Evolutionary conservation across 2,329 filamentous ascomycete genomes (phyloP).

Genomic region (Fusarium devonianum): DNA sequence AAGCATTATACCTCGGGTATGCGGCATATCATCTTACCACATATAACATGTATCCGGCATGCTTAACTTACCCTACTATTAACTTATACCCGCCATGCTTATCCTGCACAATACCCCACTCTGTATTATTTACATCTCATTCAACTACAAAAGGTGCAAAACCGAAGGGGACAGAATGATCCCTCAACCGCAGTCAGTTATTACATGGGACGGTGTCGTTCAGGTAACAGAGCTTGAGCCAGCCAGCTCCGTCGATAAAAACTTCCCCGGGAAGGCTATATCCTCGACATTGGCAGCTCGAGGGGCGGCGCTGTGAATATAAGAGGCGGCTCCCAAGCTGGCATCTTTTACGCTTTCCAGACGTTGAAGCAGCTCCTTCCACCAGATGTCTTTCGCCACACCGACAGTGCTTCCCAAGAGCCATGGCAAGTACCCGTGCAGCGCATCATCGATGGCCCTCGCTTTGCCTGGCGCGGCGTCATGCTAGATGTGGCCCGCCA

Average conservation of each 20-base stretch:
- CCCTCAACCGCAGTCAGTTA: slow-evolving; percentile 5
- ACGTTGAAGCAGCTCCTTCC: slow-evolving; percentile 26
- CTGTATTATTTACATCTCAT: no score
- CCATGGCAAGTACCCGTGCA: slow-evolving; percentile 20
- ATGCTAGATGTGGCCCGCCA: slow-evolving; percentile 34
- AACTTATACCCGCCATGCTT: not conserved
- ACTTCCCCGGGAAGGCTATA: slow-evolving; percentile 4
- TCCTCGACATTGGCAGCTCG: slow-evolving; percentile 7
- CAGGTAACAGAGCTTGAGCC: not conserved
- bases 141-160: no score
- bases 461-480: slow-evolving; percentile 28
- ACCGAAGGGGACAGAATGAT: not conserved
- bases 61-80: no score
- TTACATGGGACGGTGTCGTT: not conserved
- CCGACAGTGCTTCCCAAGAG: not conserved
- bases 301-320: not conserved
- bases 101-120: no score
- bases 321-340: slow-evolving; percentile 7
- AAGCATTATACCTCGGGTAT: not conserved
- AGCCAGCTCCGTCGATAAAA: slow-evolving; percentile 1
- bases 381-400: slow-evolving; percentile 3
- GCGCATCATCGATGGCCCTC: slow-evolving; percentile 17
- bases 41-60: not conserved
- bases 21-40: not conserved
- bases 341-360: slow-evolving; percentile 21